phyloP scores from a whole-genome alignment of 2,329 filamentous ascomycete genomes.

The Basipetospora chlamydospora region DNA sequence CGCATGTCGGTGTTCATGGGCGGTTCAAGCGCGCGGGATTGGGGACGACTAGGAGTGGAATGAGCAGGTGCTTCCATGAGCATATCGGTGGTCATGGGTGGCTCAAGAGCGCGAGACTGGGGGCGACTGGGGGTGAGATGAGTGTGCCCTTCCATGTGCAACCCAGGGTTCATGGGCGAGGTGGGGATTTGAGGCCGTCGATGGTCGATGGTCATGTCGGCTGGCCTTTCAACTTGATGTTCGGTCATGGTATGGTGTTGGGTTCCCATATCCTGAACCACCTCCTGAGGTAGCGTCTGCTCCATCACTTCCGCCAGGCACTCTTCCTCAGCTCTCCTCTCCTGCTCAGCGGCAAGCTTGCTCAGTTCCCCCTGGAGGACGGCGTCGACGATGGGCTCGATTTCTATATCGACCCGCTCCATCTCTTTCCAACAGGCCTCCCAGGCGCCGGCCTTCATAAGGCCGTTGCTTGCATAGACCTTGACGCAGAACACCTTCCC shows the following conservation, averaged over 20 bases:
- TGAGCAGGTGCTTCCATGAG: neutral
- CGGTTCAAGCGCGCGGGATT: neutral
- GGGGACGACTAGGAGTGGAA: slow-evolving; percentile 1
- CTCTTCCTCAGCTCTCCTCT: slow-evolving; percentile 23
- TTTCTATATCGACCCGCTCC: slow-evolving; percentile 94
- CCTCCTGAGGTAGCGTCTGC: slow-evolving; percentile 8
- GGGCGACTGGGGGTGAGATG: too few species aligned
- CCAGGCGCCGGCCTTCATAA: slow-evolving; percentile 90
- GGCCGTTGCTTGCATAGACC: slow-evolving; percentile 85
- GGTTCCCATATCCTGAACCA: slow-evolving; percentile 2
- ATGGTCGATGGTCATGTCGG: neutral
- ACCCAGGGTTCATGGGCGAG: too few species aligned
- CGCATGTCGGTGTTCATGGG: neutral
- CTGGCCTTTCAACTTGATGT: neutral
- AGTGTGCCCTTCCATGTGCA: too few species aligned
- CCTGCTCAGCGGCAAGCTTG: slow-evolving; percentile 31
- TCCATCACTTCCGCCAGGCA: slow-evolving; percentile 18
- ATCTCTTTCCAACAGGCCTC: slow-evolving; percentile 90
- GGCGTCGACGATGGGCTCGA: slow-evolving; percentile 57
- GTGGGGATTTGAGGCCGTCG: neutral
- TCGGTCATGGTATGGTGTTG: neutral
- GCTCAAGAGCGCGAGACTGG: neutral
- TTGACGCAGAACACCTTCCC: slow-evolving; percentile 60
- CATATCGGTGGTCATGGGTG: neutral
- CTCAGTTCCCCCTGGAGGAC: slow-evolving; percentile 45